phyloP scores from a whole-genome alignment of 805 yeast species.

The Yamadazyma phyllophila region DNA sequence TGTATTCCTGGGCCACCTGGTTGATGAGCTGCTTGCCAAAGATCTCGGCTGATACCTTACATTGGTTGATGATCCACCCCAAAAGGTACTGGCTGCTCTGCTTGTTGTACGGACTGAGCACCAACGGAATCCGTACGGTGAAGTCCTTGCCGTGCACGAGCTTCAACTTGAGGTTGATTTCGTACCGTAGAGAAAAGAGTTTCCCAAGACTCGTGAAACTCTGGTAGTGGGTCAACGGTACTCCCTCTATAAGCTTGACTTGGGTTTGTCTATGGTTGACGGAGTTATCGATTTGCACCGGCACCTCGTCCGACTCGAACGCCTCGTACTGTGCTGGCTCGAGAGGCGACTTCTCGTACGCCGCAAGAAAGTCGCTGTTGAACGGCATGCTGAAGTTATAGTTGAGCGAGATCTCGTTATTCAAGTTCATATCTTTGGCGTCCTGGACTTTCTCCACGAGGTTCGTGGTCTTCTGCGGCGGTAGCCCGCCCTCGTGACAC shows the following conservation, averaged over 20 bases:
- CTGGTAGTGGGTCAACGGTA: constrained; percentile 46
- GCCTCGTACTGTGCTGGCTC: constrained; percentile 1
- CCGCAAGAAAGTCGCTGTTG: constrained; percentile 33
- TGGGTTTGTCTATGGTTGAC: constrained; percentile 21
- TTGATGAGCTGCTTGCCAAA: constrained; percentile 33
- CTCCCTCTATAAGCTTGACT: constrained; percentile 34
- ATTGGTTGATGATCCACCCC: constrained; percentile 53
- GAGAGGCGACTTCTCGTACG: constrained; percentile 14
- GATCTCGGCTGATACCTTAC: constrained; percentile 39
- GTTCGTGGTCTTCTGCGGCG: constrained; percentile 46
- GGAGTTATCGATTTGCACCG: constrained; percentile 15
- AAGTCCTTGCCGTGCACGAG: constrained; percentile 49
- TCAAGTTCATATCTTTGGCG: constrained; percentile 18
- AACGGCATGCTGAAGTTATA: constrained; percentile 32
- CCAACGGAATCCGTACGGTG: constrained; percentile 49
- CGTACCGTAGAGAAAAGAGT: constrained; percentile 52
- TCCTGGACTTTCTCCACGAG: constrained; percentile 33
- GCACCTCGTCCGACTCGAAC: constrained; percentile 7
- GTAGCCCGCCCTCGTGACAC: constrained; percentile 49
- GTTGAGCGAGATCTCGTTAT: constrained; percentile 25
- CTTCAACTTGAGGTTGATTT: constrained; percentile 48
- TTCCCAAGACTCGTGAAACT: constrained; percentile 52
- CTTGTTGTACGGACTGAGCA: constrained; percentile 53
- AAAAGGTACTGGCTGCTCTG: constrained; percentile 47
- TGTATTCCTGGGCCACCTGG: constrained; percentile 17